Percentiles rank a stretch among this genome's conserved stretches.
These are phyloP conservation scores for Penicillium subrubescens DNA, from an alignment of 495 filamentous ascomycete genomes.

Conservation along the genomic window DNA sequence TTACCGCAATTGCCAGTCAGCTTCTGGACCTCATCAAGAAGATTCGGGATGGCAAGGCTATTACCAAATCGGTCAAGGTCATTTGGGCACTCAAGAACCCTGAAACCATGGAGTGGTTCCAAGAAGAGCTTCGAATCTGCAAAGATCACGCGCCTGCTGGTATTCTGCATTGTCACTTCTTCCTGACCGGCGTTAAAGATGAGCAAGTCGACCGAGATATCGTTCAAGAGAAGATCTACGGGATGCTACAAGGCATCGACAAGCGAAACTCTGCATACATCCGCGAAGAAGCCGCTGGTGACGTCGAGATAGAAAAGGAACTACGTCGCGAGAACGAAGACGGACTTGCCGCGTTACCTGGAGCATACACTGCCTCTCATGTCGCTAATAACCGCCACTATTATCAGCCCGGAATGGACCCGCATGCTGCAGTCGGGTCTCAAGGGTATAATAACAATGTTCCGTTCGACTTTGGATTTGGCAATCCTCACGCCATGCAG, in stretches of 20 bases:
- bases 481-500: conserved; percentile 10
- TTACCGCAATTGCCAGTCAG: conserved; percentile 90
- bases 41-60: conserved; percentile 89
- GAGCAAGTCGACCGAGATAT: conserved; percentile 60
- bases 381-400: conserved; percentile 19
- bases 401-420: conserved; percentile 16
- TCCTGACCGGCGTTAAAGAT: conserved; percentile 63
- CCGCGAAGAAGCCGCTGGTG: conserved; percentile 76
- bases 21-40: conserved; percentile 89
- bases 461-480: conserved; percentile 41
- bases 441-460: conserved; percentile 6
- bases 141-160: conserved; percentile 81
- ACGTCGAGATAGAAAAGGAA: conserved; percentile 74
- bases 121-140: conserved; percentile 89
- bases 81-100: conserved; percentile 88
- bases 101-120: conserved; percentile 97
- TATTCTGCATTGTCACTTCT: conserved; percentile 90
- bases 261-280: conserved; percentile 83
- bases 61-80: conserved; percentile 85
- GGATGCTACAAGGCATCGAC: conserved; percentile 75
- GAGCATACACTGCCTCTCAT: conserved; percentile 37
- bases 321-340: conserved; percentile 86
- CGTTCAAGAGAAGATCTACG: conserved; percentile 82
- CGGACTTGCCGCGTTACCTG: conserved; percentile 76
- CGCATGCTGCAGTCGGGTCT: conserved; percentile 7